Conservation (phyloP, 2,329 filamentous ascomycete species). For the Trichoderma harzianum region DNA sequence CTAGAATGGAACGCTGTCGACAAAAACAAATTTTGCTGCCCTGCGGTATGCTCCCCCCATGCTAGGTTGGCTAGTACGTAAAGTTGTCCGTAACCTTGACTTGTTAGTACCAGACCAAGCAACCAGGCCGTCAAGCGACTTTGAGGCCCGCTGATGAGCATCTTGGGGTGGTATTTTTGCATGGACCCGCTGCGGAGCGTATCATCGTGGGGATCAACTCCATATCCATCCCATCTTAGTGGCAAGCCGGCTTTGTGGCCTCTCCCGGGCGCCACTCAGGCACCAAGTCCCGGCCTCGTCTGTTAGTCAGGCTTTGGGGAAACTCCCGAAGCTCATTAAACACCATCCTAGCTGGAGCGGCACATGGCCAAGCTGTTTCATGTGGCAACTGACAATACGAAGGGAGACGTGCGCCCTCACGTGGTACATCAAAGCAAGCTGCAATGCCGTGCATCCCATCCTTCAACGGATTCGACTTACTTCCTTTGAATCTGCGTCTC, state of each 20-base stretch:
- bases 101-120: not conserved
- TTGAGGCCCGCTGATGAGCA: conserved; percentile 3
- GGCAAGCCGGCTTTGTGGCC: conserved; percentile 6
- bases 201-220: conserved; percentile 13
- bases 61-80: not conserved
- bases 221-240: not conserved
- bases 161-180: conserved; percentile 12
- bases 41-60: not conserved
- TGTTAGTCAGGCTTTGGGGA: conserved; percentile 10
- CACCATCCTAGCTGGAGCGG: not conserved
- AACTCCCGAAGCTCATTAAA: conserved; percentile 4
- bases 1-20: not conserved
- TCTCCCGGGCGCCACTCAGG: conserved; percentile 17
- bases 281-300: conserved; percentile 14
- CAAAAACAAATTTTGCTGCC: not conserved
- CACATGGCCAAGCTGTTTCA: not conserved
- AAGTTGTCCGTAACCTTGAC: not conserved
- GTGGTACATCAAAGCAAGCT: not conserved
- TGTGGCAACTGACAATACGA: not conserved
- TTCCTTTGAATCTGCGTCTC: not conserved
- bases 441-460: not conserved
- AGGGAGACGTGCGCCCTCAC: not conserved
- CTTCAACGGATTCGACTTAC: not conserved
- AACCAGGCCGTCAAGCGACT: not conserved
- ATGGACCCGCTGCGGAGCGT: conserved; percentile 14